Percentiles rank a stretch among this genome's conserved stretches.
These are phyloP conservation scores for Mycena sp. DNA, from an alignment of 1,284 basidiomycete species.

Conservation along the genomic window DNA sequence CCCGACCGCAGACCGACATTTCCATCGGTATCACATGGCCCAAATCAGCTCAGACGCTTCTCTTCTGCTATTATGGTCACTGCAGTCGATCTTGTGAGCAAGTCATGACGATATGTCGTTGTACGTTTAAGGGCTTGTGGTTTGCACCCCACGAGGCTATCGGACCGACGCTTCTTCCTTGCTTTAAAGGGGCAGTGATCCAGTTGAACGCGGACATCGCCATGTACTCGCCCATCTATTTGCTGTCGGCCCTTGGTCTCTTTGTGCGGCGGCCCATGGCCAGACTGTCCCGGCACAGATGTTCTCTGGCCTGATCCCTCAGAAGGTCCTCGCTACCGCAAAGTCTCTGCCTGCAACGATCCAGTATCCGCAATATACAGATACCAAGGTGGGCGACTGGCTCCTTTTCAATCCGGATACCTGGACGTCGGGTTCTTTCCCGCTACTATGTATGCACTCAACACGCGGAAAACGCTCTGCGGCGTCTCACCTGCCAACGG, in stretches of 20 bases:
- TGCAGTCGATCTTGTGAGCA: no score
- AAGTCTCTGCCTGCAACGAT: conserved; percentile 51
- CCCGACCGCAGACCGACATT: no score
- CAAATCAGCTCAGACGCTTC: not conserved
- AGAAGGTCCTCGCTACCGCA: conserved; percentile 65
- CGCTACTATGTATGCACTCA: conserved; percentile 64
- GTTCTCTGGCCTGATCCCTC: conserved; percentile 62
- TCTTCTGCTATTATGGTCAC: no score
- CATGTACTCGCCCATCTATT: conserved; percentile 18
- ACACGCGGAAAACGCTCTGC: conserved; percentile 61
- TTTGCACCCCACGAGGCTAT: conserved; percentile 7
- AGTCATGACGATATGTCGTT: conserved; percentile 16
- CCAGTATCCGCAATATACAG: conserved; percentile 70
- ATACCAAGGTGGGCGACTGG: conserved; percentile 34
- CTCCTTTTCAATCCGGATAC: conserved; percentile 56
- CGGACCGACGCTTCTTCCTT: conserved; percentile 18
- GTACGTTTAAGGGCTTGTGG: not conserved
- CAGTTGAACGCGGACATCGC: conserved; percentile 3
- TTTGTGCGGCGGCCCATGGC: conserved; percentile 9
- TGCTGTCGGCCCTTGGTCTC: conserved; percentile 13
- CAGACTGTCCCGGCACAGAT: conserved; percentile 50
- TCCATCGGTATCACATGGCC: no score
- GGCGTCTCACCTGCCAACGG: conserved; percentile 46
- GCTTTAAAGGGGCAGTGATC: conserved; percentile 16
- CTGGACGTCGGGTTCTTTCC: conserved; percentile 82